These are phyloP conservation scores for Hortiboletus rubellus DNA, from an alignment of 1,284 basidiomycete genomes.

Conservation along the genomic window DNA sequence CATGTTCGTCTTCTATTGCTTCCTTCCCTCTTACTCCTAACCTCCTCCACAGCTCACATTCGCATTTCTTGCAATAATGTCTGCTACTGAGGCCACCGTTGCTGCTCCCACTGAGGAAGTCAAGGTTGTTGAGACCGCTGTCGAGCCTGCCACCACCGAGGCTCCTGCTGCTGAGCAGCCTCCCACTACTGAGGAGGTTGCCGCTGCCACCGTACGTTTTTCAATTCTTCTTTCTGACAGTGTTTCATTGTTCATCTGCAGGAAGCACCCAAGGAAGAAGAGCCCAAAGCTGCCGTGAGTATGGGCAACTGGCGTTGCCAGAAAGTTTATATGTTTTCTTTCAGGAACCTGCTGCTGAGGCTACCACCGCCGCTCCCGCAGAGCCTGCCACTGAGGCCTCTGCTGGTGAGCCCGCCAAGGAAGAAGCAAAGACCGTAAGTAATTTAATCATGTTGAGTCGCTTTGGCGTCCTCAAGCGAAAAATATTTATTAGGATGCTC, in stretches of 20 bases:
- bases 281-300: constrained; percentile 45
- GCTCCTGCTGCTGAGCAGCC: constrained; percentile 37
- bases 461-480: constrained; percentile 2
- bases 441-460: background rate
- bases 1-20: constrained; percentile 38
- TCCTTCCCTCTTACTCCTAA: constrained; percentile 15
- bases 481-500: constrained; percentile 33
- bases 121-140: constrained; percentile 47
- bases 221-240: background rate
- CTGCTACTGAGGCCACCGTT: constrained; percentile 61
- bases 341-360: constrained; percentile 39
- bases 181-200: constrained; percentile 36
- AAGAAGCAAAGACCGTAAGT: constrained; percentile 61
- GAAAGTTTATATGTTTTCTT: background rate
- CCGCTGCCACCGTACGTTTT: constrained; percentile 25
- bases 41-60: constrained; percentile 45
- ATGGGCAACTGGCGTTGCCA: fast-evolving
- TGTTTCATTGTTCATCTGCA: constrained; percentile 20
- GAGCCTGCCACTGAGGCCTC: constrained; percentile 39
- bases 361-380: constrained; percentile 38
- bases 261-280: constrained; percentile 55
- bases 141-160: constrained; percentile 39
- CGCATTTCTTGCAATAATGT: constrained; percentile 71
- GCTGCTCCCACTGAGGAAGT: constrained; percentile 53
- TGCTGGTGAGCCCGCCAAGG: constrained; percentile 46